Base-by-base conservation (phyloP, 306 rosid genomes). In the Mimosa bimucronata region DNA sequence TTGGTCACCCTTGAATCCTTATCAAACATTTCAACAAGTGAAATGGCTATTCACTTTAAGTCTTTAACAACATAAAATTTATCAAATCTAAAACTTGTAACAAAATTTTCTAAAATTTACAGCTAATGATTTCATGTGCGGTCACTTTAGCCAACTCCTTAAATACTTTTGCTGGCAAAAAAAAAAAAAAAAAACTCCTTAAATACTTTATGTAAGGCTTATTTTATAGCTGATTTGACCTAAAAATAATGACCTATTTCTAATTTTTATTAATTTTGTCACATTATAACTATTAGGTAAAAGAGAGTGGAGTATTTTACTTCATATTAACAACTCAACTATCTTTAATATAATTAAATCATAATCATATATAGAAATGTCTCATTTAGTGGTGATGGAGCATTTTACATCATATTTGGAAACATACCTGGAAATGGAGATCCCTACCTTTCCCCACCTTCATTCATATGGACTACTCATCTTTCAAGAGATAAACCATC, bases 401-500 rank as follows among this genome's bases (percentile, higher is more conserved):
- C 5, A 34, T 46, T 16, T 15, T 4, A 50, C 52, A 53, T 86
- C 80, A 64, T 78, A 80, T 81, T 78, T 76, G 82, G 68, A 40
- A 62, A 72, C 79, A 72, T 52, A 71, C 28, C 23, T 83, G 55
- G 69, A 81, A 75, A 83, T 86, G 72, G 77, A 37, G 69, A 73
- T 44, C 10, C 9, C 69, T 67, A 69, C 66, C 84, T 66, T 70
- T 48, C 82, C 79, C 69, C 75, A 84, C 85, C 90, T 84, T 69
- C 66, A 42, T 81, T 53, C 66, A 50, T 82, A 40, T 74, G 44
- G 94, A 87, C 83, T 70, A 52, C 50, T 80, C 70, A 85, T 75
- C 88, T 83, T 81, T 75, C 83, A 80, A 77, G 82, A 87, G 94
- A 87, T 92, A 73, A 92, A 77, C 85, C 87, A 81, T 75, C 90